Percentiles rank a stretch among this genome's conserved stretches.
phyloP scores from a whole-genome alignment of 148 eudicot species.

The Persicaria maculosa region DNA sequence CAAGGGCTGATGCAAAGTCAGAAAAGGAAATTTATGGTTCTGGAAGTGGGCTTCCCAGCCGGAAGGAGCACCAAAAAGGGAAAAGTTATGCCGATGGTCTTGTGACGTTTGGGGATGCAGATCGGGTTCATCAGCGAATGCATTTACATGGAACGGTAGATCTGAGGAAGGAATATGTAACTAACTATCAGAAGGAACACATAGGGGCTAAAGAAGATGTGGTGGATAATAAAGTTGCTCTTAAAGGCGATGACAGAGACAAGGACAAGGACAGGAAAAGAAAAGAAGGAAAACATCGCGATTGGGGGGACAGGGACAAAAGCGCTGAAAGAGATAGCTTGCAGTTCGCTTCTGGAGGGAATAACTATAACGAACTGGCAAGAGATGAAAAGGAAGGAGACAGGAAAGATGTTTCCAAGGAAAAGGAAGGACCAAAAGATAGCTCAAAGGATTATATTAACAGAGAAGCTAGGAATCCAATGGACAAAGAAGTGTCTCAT shows the following conservation, averaged over 20 bases:
- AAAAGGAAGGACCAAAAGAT: conserved; percentile 66
- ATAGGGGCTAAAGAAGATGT: conserved; percentile 54
- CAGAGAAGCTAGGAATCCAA: conserved; percentile 47
- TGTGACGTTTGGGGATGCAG: conserved; percentile 34
- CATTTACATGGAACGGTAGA: conserved; percentile 46
- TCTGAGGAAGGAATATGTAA: conserved; percentile 30
- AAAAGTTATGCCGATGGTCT: conserved; percentile 53
- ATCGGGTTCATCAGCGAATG: conserved; percentile 40
- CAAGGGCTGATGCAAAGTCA: conserved; percentile 41
- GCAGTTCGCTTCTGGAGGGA: conserved; percentile 42
- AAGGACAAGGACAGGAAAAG: conserved; percentile 79
- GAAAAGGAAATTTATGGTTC: conserved; percentile 53
- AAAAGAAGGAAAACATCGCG: conserved; percentile 80
- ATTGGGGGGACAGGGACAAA: conserved; percentile 69
- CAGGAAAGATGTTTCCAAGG: conserved; percentile 56
- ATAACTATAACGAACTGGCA: conserved; percentile 47
- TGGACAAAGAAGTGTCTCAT: conserved; percentile 50
- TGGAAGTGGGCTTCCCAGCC: conserved; percentile 34
- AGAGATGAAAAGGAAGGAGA: conserved; percentile 57
- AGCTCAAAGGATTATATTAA: conserved; percentile 58
- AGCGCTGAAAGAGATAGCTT: conserved; percentile 57
- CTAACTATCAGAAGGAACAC: conserved; percentile 30
- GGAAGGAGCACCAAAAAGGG: conserved; percentile 65
- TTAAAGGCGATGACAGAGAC: conserved; percentile 63
- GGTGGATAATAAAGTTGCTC: conserved; percentile 65